Percentiles rank a stretch among this genome's conserved stretches.
Conservation (phyloP, 371 early-diverging fungal species). For the Mortierella sp. region DNA sequence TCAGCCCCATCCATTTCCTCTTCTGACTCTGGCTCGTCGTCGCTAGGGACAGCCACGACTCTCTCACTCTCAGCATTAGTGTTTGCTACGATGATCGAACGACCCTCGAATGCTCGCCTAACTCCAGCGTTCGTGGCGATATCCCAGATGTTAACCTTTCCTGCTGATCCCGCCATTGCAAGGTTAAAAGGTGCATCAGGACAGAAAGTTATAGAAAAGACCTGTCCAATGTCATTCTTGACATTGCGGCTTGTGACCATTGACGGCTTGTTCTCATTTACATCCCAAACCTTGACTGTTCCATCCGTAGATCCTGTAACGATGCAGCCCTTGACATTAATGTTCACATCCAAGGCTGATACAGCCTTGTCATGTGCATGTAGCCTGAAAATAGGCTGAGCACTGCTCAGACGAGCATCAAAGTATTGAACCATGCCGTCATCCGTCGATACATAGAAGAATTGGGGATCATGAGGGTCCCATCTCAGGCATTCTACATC, state of each 20-base stretch:
- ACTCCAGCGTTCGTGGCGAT: conserved; percentile 87
- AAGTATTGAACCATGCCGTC: conserved; percentile 90
- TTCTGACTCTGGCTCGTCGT: conserved; percentile 67
- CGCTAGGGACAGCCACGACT: conserved; percentile 59
- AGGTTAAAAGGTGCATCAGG: conserved; percentile 88
- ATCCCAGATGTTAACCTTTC: conserved; percentile 93
- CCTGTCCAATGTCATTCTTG: conserved; percentile 82
- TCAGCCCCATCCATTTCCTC: conserved; percentile 62
- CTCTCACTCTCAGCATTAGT: conserved; percentile 58
- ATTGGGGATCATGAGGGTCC: conserved; percentile 74
- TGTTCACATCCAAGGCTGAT: conserved; percentile 87
- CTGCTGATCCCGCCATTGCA: conserved; percentile 90
- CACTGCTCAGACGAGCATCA: conserved; percentile 79
- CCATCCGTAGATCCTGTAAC: conserved; percentile 96
- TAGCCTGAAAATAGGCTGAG: conserved; percentile 83
- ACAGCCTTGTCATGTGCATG: conserved; percentile 95
- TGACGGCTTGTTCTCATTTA: conserved; percentile 77
- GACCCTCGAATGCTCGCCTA: conserved; percentile 73
- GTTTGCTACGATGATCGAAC: conserved; percentile 53
- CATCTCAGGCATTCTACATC: conserved; percentile 94
- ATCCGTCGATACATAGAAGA: conserved; percentile 82
- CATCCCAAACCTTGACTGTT: conserved; percentile 93
- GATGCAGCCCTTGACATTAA: conserved; percentile 79
- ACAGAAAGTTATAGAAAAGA: conserved; percentile 89
- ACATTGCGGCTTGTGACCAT: conserved; percentile 87